Evolutionary conservation across 495 filamentous ascomycete genomes (phyloP), one percentile per base, ranked within the genome.

Genomic region (Neurospora sp.): DNA sequence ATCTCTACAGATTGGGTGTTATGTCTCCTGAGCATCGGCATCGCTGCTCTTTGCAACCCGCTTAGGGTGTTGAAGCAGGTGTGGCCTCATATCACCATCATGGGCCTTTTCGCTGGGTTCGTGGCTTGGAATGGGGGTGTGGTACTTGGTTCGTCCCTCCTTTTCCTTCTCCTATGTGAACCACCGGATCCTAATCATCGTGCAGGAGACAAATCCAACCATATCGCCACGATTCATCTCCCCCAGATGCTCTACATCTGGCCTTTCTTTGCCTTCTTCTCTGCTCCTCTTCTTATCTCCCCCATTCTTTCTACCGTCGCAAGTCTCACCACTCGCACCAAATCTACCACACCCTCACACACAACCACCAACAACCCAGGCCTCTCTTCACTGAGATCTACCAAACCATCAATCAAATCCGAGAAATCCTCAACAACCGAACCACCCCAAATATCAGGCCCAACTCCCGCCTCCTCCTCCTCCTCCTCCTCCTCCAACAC

Each of bases 161-260:
- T 37, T 3, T 23, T 14, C 69, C 46, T 46, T 35, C 20, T 1
- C 0, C 7, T 38, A 11, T 11, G 7, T 39, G 23, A 60, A 27
- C 20, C 1, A 23, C n/a, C 1, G 4, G 6, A 46, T 49, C n/a
- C 66, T 77, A 38, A 74, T 41, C 8, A 49, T 10, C 9, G 41
- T 1, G 2, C 71, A 93, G 91, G 93, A 20, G 96, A 99, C 81
- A 97, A 98, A 84, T 91, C 92, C 37, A 97, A 97, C 78, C 96
- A 99, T 79, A 85, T 94, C 73, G 93, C 94, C 4, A 93, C 93
- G 8, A 80, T 98, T 23, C 96, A 99, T 78, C 80, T 97, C 60
- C 87, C 96, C 3, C 96, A 99, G 80, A 92, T 98, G 89, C 90
- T 98, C 41, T 99, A 99, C 80, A 90, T 98, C 77, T 95, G 93